Conservation (phyloP, 2,329 filamentous ascomycete species). For the Xylariomycetidae sp. region DNA sequence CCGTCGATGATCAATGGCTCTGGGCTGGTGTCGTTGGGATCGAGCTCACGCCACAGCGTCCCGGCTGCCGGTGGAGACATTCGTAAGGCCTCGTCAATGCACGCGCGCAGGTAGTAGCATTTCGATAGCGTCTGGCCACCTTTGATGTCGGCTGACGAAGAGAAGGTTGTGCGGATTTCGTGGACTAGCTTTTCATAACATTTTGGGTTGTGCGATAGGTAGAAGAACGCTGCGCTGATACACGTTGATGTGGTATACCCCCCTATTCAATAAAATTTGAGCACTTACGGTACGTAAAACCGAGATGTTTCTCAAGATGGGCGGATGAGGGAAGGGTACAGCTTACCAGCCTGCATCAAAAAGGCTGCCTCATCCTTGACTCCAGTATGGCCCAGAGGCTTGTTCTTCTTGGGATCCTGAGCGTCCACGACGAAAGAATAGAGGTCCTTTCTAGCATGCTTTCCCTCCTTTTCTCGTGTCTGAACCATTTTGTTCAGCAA, state of each 20-base stretch:
- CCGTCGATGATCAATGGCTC: constrained; percentile 6
- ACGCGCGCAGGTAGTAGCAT: constrained; percentile 10
- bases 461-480: not conserved
- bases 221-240: constrained; percentile 14
- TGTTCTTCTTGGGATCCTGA: too few relatives aligned
- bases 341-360: too few relatives aligned
- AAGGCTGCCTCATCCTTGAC: too few relatives aligned
- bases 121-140: constrained; percentile 1
- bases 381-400: too few relatives aligned
- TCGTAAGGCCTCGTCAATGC: constrained; percentile 9
- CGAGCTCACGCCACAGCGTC: constrained; percentile 7
- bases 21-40: not conserved
- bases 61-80: constrained; percentile 5
- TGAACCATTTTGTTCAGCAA: too few relatives aligned
- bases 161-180: constrained; percentile 10
- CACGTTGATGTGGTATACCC: constrained; percentile 2
- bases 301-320: too few relatives aligned
- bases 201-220: constrained; percentile 11
- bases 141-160: constrained; percentile 3
- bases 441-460: not conserved
- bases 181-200: constrained; percentile 7
- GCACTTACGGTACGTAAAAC: too few relatives aligned
- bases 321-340: too few relatives aligned
- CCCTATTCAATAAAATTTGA: too few relatives aligned
- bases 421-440: too few relatives aligned